Base-by-base conservation (phyloP, 805 yeast genomes). In the Yarrowia porcina region DNA sequence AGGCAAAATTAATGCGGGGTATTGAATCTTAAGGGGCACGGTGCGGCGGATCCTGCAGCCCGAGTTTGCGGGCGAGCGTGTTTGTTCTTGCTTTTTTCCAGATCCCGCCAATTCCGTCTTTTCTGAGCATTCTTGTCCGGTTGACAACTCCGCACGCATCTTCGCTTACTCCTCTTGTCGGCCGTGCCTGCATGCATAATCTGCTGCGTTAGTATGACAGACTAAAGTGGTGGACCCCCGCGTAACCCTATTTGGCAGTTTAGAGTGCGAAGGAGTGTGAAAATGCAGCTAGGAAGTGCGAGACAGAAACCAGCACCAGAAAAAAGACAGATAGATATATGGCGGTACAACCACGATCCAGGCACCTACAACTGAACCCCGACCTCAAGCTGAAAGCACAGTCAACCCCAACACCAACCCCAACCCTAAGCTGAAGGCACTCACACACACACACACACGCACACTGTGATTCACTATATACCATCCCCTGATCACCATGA, bases 221-320 rank as follows among this genome's bases (percentile, higher is more conserved):
- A 33, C 38, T 20, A 49, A 32, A 32, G 30, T 21, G 56, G 49
- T 20, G 27, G 56, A n/a, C 39, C 39, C 56, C 39, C 39, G 39
- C 56, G 39, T 32, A 49, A 49, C 56, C 39, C 39, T 49, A 49
- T 32, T 33, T 45, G 39, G 30, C 38, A 32, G 39, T 49, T 32
- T 32, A 49, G 56, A 20, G 56, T 49, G 39, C 39, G 28, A 49
- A 33, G 39, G 52, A 45, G 52, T 49, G 56, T 21, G 39, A 47
- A 47, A 49, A 49, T 49, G 56, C 56, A 49, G 56, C 39, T 49
- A 45, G 36, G 27, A 45, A 45, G 36, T 45, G 52, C 36, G 25
- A 45, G 52, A 30, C 52, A 45, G 36, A 30, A 30, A 28, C 30
- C 56, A 49, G 39, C 20, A 49, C 28, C 32, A 32, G 52, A 20